These are phyloP conservation scores for Fusarium verrucosum DNA, from an alignment of 2,329 filamentous ascomycete genomes.

Conservation along the genomic window DNA sequence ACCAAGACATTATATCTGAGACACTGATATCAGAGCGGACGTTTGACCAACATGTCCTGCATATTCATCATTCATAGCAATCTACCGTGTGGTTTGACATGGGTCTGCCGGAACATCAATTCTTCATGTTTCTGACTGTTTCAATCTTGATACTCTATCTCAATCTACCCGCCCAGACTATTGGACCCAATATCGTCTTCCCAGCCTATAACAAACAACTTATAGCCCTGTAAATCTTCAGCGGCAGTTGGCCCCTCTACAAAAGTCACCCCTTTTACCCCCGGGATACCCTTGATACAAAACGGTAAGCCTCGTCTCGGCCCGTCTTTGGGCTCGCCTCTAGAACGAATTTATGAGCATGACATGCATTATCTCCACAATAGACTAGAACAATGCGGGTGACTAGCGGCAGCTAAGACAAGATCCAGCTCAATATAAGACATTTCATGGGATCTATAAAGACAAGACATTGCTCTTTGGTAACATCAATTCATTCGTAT, in stretches of 20 bases:
- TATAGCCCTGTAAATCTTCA: background rate
- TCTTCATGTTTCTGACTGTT: slow-evolving; percentile 3
- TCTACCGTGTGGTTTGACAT: background rate
- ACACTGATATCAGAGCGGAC: slow-evolving; percentile 10
- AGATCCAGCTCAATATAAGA: background rate
- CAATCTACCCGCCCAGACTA: background rate
- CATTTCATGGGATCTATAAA: background rate
- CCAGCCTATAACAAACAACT: background rate
- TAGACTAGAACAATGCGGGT: background rate
- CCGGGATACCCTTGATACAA: background rate
- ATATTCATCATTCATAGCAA: slow-evolving; percentile 4
- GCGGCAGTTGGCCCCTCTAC: background rate
- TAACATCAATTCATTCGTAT: background rate
- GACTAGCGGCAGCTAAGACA: slow-evolving; percentile 2
- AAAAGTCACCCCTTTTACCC: background rate
- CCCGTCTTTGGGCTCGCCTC: background rate
- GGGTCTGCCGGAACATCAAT: background rate
- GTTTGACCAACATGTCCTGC: slow-evolving; percentile 27
- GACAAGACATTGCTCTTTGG: background rate
- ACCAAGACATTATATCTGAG: slow-evolving; percentile 40
- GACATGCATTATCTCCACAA: background rate
- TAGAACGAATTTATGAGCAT: background rate
- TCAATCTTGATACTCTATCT: background rate
- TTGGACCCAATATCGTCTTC: background rate
- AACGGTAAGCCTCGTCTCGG: background rate